Evolutionary conservation across 108 stramenopile genomes (phyloP).

Genomic region (Nannochloropsis gaditana): DNA sequence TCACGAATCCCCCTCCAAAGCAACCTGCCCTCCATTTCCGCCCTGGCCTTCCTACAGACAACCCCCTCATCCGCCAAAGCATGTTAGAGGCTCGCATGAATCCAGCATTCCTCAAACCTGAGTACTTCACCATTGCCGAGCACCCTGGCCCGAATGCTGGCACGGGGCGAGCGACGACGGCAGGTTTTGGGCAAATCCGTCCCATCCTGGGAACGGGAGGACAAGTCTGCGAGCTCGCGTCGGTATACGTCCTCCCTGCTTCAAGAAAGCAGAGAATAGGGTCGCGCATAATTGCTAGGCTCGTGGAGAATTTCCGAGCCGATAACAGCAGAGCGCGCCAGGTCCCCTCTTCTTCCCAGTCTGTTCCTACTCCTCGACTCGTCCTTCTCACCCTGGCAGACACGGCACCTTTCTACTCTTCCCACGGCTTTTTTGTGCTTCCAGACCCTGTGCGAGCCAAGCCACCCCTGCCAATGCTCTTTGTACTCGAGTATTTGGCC

Average conservation of each 20-base stretch:
- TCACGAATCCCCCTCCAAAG: background rate
- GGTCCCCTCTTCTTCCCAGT: background rate
- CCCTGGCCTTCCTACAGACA: background rate
- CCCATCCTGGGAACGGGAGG: background rate
- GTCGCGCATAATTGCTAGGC: background rate
- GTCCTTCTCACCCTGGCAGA: slow-evolving; percentile 7
- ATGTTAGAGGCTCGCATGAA: background rate
- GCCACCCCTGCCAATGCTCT: background rate
- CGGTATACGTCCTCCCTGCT: slow-evolving; percentile 7
- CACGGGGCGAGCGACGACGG: background rate
- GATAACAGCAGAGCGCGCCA: background rate
- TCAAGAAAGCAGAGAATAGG: background rate
- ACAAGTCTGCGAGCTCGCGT: background rate
- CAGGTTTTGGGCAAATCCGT: background rate
- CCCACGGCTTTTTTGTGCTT: background rate
- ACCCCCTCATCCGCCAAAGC: background rate
- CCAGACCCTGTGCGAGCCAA: background rate
- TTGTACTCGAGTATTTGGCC: background rate
- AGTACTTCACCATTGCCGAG: background rate
- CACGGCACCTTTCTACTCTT: background rate
- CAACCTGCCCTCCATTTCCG: background rate
- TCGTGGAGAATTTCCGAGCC: background rate
- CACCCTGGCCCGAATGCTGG: background rate
- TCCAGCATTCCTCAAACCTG: background rate
- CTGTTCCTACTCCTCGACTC: background rate